Base-by-base conservation (phyloP, 257 asterid species). In the Nicotiana otophora region DNA sequence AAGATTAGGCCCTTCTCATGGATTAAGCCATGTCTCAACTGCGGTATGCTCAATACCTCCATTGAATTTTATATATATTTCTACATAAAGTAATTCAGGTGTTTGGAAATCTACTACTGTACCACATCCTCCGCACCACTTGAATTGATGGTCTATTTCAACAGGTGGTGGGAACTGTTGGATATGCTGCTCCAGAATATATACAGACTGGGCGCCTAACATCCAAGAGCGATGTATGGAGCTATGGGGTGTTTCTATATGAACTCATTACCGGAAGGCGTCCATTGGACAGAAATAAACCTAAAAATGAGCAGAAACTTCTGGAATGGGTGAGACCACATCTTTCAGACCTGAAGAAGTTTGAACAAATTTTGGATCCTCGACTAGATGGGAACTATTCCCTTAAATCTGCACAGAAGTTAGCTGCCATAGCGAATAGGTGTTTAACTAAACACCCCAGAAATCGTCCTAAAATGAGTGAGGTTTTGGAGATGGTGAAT, bases 151-250 rank as follows among this genome's bases (percentile, higher is more conserved):
- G 58, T 53, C 6, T 12, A 53, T 53, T 14, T 53, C 58, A 53
- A 7, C 84, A 95, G 99, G 94, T 96, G 61, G 99, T 96, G 17
- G 98, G 99, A 54, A 96, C 99, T 2, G 88, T 94, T 4, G 99
- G 99, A 53, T 96, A 96, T 83, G 99, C 99, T 2, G 98, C 98
- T 30, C 98, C 97, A 5, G 99, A 96, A 82, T 96, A 96, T 84
- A 89, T 96, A 42, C 97, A 92, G 62, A 94, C 99, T 0, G 99
- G 99, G 15, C 95, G 95, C 36, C 97, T 96, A 4, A 94, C 98
- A 54, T 87, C 89, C 69, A 96, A 94, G 87, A 94, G 97, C 78
- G 98, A 96, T 5, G 94, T 96, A 5, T 96, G 98, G 99, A 94
- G 98, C 80, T 96, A 94, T 79, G 99, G 99, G 10, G 87, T 96